Base-by-base conservation (phyloP, 441 rosid genomes). In the Erysimum cheiri region DNA sequence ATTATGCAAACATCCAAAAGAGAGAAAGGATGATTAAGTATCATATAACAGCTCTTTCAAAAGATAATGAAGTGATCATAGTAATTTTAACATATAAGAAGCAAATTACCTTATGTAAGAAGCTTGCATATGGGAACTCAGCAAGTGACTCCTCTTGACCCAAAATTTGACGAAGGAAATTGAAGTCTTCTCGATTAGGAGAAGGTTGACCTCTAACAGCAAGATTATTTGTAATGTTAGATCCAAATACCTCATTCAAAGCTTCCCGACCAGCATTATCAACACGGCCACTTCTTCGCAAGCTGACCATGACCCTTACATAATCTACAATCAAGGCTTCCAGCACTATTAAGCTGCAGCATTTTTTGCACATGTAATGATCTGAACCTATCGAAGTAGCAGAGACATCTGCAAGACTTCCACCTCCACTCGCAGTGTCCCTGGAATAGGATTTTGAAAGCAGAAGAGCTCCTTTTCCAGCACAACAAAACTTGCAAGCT, bases 121-220 rank as follows among this genome's bases (percentile, higher is more conserved):
- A 90, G 83, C 97, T 85, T 67, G 93, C 92, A 69, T 68, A 85
- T 63, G 99, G 99, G 71, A 95, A 95, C 83, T 90, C 98, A 67
- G 97, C 96, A 50, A 95, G 89, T 43, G 99, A 88, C 77, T 88
- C 87, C 79, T 86, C 88, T 71, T 83, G 89, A 70, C 82, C 81
- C 54, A 87, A 81, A 72, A 92, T 71, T 76, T 84, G 83, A 32
- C 74, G 85, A 50, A 77, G 74, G 71, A 73, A 65, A 60, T 68
- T 81, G 58, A 19, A 60, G 67, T 82, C 71, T 71, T 32, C 76
- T 56, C 41, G 71, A 69, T 71, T 26, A 50, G 77, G 77, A 78
- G 81, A 81, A 76, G 78, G 55, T 48, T 70, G 83, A 73, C 58
- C 78, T 73, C 67, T 77, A 63, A 76, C 86, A 75, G 87, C 46